Percentiles rank a stretch among this genome's conserved stretches.
Evolutionary conservation across 73 alveolate genomes (phyloP).

Genomic region (Durusdinium trenchii): DNA sequence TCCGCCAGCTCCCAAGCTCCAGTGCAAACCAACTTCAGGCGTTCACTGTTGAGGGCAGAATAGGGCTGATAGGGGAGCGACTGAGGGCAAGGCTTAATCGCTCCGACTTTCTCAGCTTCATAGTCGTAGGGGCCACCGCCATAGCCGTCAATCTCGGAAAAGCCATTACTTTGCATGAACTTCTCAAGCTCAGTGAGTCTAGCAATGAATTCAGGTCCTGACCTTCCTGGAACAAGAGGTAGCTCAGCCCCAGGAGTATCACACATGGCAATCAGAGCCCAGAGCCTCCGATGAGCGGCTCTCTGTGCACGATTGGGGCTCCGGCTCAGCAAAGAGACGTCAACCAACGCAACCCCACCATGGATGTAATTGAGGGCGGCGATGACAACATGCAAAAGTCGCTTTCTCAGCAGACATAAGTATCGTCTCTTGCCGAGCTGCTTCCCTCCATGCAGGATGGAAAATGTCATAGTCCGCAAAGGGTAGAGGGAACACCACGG

Average conservation of each 20-base stretch:
- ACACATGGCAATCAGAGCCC: background rate
- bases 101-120: too few relatives aligned
- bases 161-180: background rate
- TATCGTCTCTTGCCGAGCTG: background rate
- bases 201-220: slow-evolving; percentile 33
- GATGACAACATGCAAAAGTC: background rate
- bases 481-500: background rate
- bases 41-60: background rate
- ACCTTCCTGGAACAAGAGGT: background rate
- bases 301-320: background rate
- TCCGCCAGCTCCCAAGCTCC: background rate
- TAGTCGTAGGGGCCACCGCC: background rate
- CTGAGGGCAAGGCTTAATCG: background rate
- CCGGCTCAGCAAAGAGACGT: background rate
- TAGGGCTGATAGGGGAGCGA: background rate
- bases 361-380: background rate
- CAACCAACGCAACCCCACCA: background rate
- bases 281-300: background rate
- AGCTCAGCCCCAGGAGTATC: background rate
- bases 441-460: background rate
- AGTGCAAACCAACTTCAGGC: background rate
- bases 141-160: background rate
- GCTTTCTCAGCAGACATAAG: background rate
- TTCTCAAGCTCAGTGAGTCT: background rate
- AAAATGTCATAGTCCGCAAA: background rate